Percentiles rank a stretch among this genome's conserved stretches.
Conservation (phyloP, 164 flowering plant species). For the Vitis vinifera region DNA sequence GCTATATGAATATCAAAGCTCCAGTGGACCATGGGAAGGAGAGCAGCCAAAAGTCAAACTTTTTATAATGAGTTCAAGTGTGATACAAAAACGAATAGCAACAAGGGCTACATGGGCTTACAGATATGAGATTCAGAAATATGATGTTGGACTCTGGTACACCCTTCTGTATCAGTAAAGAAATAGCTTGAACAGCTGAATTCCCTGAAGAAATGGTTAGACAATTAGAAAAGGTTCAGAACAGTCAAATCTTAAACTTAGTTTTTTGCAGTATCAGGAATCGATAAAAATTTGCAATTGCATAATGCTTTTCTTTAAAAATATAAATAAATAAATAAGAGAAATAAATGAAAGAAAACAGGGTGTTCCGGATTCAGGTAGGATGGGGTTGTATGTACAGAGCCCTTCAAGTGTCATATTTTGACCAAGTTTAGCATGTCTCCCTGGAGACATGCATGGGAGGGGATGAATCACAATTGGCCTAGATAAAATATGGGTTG, state of each 20-base stretch:
- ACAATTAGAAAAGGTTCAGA: background rate
- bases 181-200: slow-evolving; percentile 93
- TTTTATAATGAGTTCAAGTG: background rate
- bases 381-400: too few relatives aligned
- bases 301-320: too few relatives aligned
- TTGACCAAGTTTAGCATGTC: too few relatives aligned
- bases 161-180: slow-evolving; percentile 79
- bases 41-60: background rate
- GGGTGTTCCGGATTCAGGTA: too few relatives aligned
- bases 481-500: too few relatives aligned
- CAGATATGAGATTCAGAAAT: slow-evolving; percentile 97
- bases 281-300: too few relatives aligned
- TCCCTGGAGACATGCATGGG: too few relatives aligned
- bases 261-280: too few relatives aligned
- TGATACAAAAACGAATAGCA: background rate
- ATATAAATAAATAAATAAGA: too few relatives aligned
- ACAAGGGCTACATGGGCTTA: slow-evolving; percentile 33
- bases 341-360: too few relatives aligned
- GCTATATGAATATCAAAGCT: background rate
- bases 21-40: background rate
- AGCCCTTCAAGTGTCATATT: too few relatives aligned
- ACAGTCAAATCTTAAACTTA: background rate
- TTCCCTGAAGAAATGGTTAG: slow-evolving; percentile 57
- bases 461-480: too few relatives aligned
- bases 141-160: slow-evolving; percentile 93